Evolutionary conservation across 306 rosid genomes (phyloP).

Genomic region (Hylodesmum podocarpum): DNA sequence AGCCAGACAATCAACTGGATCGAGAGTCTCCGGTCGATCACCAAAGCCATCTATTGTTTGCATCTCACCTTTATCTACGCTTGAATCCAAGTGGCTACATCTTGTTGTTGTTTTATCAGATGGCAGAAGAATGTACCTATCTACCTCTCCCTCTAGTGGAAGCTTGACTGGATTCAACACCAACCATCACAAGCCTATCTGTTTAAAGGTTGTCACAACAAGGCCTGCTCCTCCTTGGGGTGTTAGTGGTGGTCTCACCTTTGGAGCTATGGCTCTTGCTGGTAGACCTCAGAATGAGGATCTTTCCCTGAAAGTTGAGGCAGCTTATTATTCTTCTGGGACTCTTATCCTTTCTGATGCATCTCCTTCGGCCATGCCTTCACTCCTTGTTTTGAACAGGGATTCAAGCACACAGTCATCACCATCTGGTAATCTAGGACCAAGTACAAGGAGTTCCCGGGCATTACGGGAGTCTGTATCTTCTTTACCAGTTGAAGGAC

Average conservation of each 20-base stretch:
- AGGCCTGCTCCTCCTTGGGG: slow-evolving; percentile 99
- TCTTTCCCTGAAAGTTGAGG: slow-evolving; percentile 86
- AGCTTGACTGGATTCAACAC: slow-evolving; percentile 71
- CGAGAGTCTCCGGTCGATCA: slow-evolving; percentile 63
- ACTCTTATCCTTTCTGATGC: slow-evolving; percentile 94
- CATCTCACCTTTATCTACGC: slow-evolving; percentile 84
- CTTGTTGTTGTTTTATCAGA: slow-evolving; percentile 93
- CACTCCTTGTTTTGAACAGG: slow-evolving; percentile 83
- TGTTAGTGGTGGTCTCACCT: slow-evolving; percentile 79
- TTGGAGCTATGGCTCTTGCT: slow-evolving; percentile 82
- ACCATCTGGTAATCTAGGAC: slow-evolving; percentile 54
- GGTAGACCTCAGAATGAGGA: slow-evolving; percentile 88
- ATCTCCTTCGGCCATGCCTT: slow-evolving; percentile 79
- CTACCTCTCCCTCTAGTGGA: slow-evolving; percentile 91
- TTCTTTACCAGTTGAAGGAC: slow-evolving; percentile 89
- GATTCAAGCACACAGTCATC: slow-evolving; percentile 75
- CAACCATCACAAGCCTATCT: slow-evolving; percentile 70
- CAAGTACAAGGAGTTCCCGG: slow-evolving; percentile 71
- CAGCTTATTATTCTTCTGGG: slow-evolving; percentile 91
- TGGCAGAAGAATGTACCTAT: slow-evolving; percentile 94
- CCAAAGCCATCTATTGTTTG: slow-evolving; percentile 82
- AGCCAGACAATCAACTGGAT: slow-evolving; percentile 76
- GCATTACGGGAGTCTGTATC: slow-evolving; percentile 89
- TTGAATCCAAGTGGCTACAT: slow-evolving; percentile 90
- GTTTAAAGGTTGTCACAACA: slow-evolving; percentile 88